These are phyloP conservation scores for Cyanodermella asteris DNA, from an alignment of 2,329 filamentous ascomycete species.

Conservation along the genomic window DNA sequence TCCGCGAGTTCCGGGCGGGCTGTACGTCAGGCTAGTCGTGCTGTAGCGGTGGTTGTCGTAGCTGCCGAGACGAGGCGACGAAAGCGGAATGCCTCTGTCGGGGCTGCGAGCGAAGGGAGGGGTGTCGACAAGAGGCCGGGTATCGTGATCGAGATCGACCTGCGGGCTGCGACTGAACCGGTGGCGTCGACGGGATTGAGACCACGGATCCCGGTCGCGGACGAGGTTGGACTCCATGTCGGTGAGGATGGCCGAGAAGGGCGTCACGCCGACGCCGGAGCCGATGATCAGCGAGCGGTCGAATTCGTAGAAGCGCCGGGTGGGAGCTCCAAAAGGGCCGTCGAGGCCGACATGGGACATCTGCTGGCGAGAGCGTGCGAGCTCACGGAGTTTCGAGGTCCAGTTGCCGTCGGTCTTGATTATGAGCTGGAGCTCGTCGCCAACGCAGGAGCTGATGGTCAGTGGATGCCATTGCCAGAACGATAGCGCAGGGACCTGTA, in stretches of 20 bases:
- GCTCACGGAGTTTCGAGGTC: conserved; percentile 25
- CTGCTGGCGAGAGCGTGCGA: conserved; percentile 17
- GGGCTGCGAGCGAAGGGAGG: too few relatives aligned
- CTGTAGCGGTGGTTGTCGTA: too few relatives aligned
- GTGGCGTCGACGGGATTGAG: background rate
- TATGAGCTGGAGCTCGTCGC: conserved; percentile 30
- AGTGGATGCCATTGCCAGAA: conserved; percentile 39
- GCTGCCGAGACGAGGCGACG: too few relatives aligned
- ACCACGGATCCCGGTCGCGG: conserved; percentile 1
- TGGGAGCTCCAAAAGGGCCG: conserved; percentile 35
- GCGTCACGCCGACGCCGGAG: conserved; percentile 35
- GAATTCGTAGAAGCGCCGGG: conserved; percentile 36
- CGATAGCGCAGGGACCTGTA: conserved; percentile 31
- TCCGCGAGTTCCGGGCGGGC: too few relatives aligned
- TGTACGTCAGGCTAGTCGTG: too few relatives aligned
- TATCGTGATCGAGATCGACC: too few relatives aligned
- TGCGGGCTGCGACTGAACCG: too few relatives aligned
- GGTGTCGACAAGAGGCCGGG: too few relatives aligned
- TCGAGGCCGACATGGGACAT: conserved; percentile 31
- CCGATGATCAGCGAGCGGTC: conserved; percentile 34
- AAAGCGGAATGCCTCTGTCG: too few relatives aligned
- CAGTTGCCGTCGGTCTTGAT: conserved; percentile 38
- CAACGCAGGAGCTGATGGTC: conserved; percentile 33
- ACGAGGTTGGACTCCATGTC: conserved; percentile 26
- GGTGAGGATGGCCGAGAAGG: conserved; percentile 33